phyloP scores from a whole-genome alignment of 2,329 filamentous ascomycete genomes.

The Fusarium illudens region DNA sequence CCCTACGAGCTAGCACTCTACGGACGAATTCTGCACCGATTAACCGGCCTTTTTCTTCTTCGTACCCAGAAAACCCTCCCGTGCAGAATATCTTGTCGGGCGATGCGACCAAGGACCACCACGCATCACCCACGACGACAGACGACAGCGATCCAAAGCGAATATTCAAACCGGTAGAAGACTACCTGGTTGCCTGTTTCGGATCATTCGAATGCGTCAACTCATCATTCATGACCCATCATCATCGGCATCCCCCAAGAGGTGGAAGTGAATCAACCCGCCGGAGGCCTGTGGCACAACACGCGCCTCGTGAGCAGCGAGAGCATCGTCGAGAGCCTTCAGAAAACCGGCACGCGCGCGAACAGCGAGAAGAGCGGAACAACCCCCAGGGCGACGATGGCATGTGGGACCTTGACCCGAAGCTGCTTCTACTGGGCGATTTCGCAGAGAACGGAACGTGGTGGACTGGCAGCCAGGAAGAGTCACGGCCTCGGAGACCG shows the following conservation, averaged over 20 bases:
- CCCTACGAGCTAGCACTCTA: conserved; percentile 46
- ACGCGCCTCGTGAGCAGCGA: conserved; percentile 46
- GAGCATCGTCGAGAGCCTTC: conserved; percentile 46
- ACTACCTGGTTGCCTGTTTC: conserved; percentile 77
- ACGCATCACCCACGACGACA: conserved; percentile 26
- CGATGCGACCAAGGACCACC: conserved; percentile 21
- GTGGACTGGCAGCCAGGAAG: conserved; percentile 74
- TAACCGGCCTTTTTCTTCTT: conserved; percentile 55
- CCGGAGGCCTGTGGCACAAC: conserved; percentile 38
- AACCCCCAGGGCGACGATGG: conserved; percentile 28
- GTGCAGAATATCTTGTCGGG: conserved; percentile 29
- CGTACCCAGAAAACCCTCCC: conserved; percentile 52
- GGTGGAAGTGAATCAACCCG: conserved; percentile 39
- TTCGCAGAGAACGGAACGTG: conserved; percentile 83
- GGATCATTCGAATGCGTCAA: conserved; percentile 78
- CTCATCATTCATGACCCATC: conserved; percentile 70
- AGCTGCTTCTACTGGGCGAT: conserved; percentile 76
- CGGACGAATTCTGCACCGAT: conserved; percentile 32
- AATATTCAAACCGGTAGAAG: conserved; percentile 80
- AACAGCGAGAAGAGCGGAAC: conserved; percentile 30
- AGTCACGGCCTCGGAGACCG: conserved; percentile 33
- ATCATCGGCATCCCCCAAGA: conserved; percentile 47
- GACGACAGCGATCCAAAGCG: conserved; percentile 55
- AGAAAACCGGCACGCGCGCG: conserved; percentile 45
- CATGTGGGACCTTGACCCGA: conserved; percentile 71